A percentile compares a stretch with the other conserved stretches of the same genome.
These are phyloP conservation scores for Pterulicium gracile DNA, from an alignment of 1,284 basidiomycete species.

Conservation along the genomic window DNA sequence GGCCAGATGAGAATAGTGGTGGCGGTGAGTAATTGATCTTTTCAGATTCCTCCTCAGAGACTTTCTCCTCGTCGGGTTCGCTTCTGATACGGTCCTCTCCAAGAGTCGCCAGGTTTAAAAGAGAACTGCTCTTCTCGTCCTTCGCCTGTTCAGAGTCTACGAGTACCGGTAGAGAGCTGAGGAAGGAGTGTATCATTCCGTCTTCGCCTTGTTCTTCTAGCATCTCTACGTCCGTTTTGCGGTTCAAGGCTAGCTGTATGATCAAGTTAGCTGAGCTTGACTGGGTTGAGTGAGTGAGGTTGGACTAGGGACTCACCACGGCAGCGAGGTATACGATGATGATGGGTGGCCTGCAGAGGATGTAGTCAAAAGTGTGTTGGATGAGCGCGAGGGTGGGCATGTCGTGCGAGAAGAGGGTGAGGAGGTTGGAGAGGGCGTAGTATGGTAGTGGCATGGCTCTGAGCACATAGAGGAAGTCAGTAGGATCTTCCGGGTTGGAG, in stretches of 20 bases:
- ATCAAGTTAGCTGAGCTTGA: conserved; percentile 29
- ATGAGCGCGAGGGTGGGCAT: conserved; percentile 75
- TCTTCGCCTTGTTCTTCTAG: conserved; percentile 59
- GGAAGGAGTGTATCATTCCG: conserved; percentile 77
- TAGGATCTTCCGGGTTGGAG: no score
- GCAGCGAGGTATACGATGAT: conserved; percentile 73
- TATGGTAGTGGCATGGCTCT: conserved; percentile 65
- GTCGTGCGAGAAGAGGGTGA: conserved; percentile 89
- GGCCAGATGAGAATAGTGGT: no score
- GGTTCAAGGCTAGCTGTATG: conserved; percentile 32
- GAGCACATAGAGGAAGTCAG: not conserved
- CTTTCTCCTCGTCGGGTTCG: not conserved
- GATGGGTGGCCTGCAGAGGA: conserved; percentile 76
- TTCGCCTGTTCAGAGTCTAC: conserved; percentile 27
- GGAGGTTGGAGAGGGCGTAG: conserved; percentile 82
- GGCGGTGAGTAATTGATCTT: no score
- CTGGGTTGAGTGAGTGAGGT: conserved; percentile 3
- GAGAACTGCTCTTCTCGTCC: conserved; percentile 11
- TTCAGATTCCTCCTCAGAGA: not conserved
- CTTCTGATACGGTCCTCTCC: no score
- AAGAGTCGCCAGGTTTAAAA: conserved; percentile 19
- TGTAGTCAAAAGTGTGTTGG: conserved; percentile 83
- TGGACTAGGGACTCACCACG: conserved; percentile 42
- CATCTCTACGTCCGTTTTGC: conserved; percentile 41
- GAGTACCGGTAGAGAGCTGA: conserved; percentile 63